These are phyloP conservation scores for Corchorus olitorius DNA, from an alignment of 345 rosid genomes.

Conservation along the genomic window DNA sequence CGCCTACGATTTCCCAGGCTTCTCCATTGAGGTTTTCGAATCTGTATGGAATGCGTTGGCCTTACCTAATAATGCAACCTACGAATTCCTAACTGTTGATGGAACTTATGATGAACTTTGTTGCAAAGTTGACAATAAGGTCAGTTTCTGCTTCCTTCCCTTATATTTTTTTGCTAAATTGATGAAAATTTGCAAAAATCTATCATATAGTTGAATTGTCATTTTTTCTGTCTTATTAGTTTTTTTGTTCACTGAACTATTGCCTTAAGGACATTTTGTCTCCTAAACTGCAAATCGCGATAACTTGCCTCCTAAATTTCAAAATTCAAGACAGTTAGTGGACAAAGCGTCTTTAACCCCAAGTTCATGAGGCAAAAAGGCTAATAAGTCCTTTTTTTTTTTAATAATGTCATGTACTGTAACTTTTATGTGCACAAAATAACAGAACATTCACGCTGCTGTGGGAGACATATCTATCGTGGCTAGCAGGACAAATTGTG, in stretches of 20 bases:
- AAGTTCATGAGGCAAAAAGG: too few relatives aligned
- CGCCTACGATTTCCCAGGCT: conserved; percentile 16
- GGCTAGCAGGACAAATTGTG: conserved; percentile 19
- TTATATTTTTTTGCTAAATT: not conserved
- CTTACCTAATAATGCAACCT: conserved; percentile 23
- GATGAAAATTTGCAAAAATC: too few relatives aligned
- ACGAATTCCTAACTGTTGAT: conserved; percentile 22
- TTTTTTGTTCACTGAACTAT: too few relatives aligned
- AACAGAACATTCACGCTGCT: conserved; percentile 23
- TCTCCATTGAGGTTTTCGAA: conserved; percentile 39
- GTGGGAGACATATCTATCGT: conserved; percentile 39
- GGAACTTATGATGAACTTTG: conserved; percentile 36
- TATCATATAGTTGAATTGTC: too few relatives aligned
- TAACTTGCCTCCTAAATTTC: too few relatives aligned
- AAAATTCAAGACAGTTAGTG: too few relatives aligned
- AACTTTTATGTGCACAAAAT: not conserved
- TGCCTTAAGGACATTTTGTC: too few relatives aligned
- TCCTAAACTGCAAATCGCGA: too few relatives aligned
- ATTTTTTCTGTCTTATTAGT: too few relatives aligned
- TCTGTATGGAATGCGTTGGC: conserved; percentile 21
- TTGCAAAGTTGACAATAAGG: conserved; percentile 14
- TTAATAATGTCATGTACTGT: not conserved
- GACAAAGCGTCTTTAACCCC: too few relatives aligned
- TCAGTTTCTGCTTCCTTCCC: not conserved
- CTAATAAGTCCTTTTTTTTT: not conserved